These are phyloP conservation scores for Panicum miliaceum DNA, from an alignment of 176 grass and related monocot genomes.

Conservation along the genomic window DNA sequence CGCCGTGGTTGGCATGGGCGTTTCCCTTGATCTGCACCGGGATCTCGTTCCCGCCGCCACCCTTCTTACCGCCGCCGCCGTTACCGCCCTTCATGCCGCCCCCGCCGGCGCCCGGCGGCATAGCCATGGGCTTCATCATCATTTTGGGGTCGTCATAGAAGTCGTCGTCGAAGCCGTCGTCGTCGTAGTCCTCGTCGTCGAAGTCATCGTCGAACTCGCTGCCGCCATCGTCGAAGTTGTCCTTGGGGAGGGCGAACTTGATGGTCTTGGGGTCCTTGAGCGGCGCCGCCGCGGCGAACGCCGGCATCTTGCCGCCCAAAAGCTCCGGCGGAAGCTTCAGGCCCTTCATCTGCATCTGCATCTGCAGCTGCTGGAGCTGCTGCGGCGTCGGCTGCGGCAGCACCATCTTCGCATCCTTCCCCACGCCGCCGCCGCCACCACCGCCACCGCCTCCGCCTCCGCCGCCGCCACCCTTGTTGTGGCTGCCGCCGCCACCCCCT, in stretches of 20 bases:
- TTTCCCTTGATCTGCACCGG: constrained; percentile 56
- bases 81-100: constrained; percentile 56
- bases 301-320: background rate
- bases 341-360: constrained; percentile 35
- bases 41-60: constrained; percentile 43
- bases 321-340: background rate
- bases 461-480: background rate
- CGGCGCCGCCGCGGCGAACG: background rate
- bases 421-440: background rate
- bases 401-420: background rate
- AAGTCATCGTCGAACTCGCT: constrained; percentile 71
- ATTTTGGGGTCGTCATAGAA: constrained; percentile 64
- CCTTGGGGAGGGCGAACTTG: constrained; percentile 58
- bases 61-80: constrained; percentile 55
- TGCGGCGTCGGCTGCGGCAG: constrained; percentile 22
- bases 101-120: constrained; percentile 21
- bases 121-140: constrained; percentile 60
- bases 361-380: constrained; percentile 22
- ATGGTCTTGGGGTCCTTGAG: constrained; percentile 50
- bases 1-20: constrained; percentile 11
- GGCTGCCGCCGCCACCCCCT: background rate
- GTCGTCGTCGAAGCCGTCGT: constrained; percentile 63
- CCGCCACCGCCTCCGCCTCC: background rate
- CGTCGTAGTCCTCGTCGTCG: constrained; percentile 54
- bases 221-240: constrained; percentile 48